Base-by-base conservation (phyloP, 2,329 filamentous ascomycete species). In the Lachnellula suecica region DNA sequence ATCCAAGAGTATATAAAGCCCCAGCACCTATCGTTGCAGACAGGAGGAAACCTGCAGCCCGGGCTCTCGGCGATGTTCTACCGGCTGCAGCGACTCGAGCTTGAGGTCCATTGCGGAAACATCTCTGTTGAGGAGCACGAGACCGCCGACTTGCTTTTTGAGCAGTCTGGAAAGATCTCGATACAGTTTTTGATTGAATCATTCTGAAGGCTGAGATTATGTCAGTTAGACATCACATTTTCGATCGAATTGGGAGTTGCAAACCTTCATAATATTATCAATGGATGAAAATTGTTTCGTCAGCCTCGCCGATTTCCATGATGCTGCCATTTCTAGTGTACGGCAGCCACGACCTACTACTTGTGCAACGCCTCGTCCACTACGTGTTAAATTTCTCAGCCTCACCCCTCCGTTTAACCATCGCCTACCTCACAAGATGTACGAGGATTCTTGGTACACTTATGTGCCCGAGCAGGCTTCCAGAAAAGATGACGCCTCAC, bases 361-460 rank as follows among this genome's bases (percentile, higher is more conserved):
- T n/a, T n/a, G n/a, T n/a, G n/a, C n/a, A n/a, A n/a, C n/a, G n/a
- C n/a, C n/a, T n/a, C 38, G 24, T 8, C 8, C 15, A 13, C 3
- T 24, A 43, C 40, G 40, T 43, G 40, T 34, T 46, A 48, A 58
- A 45, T 48, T 51, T 25, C 34, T 49, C 47, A 57, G 54, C 54
- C 56, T 59, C 31, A 49, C 37, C 47, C 22, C 15, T 25, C 10
- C 15, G 17, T 11, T 24, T 20, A 7, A 27, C 19, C 40, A n/a
- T 10, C 15, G 25, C 8, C 40, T 23, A 20, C 10, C 22, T 4
- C 13, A n/a, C 15, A 74, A 60, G 61, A 91, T 91, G 87, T 89
- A 89, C 70, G 89, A 93, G 71, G 89, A 93, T 70, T 84, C 87
- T 25, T 93, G 89, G 88, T 91, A 92, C 73, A 89, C 81, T 68